Conservation (phyloP, 2,329 filamentous ascomycete species). For the Pestalotiopsis sp. region DNA sequence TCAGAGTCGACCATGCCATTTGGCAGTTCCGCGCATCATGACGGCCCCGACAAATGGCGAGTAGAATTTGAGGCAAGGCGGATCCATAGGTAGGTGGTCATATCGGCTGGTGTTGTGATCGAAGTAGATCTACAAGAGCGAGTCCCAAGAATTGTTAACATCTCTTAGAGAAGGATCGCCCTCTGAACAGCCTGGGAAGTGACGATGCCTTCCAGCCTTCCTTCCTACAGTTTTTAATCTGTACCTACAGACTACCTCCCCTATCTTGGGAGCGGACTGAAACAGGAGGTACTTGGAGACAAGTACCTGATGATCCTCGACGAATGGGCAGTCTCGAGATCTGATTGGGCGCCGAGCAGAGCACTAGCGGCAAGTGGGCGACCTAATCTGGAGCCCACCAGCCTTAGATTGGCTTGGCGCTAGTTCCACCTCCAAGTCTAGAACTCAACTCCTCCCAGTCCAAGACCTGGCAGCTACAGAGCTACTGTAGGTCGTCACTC, state of each 20-base stretch:
- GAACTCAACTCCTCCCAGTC: neutral
- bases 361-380: conserved; percentile 5
- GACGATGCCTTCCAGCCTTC: neutral
- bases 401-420: conserved; percentile 11
- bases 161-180: no score
- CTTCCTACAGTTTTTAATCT: neutral
- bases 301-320: neutral
- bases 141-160: no score
- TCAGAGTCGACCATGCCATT: no score
- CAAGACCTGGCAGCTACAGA: neutral
- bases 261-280: neutral
- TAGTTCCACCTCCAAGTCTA: neutral
- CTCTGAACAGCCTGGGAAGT: no score
- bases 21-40: no score
- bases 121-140: no score
- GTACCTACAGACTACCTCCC: no score
- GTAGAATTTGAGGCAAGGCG: no score
- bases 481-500: neutral
- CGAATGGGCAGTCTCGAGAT: neutral
- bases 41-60: no score
- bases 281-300: neutral
- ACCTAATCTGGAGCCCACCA: conserved; percentile 3
- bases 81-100: no score
- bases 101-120: no score
- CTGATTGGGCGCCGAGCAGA: conserved; percentile 5